Conservation (phyloP, 257 asterid species). For the Gynochthodes officinalis region DNA sequence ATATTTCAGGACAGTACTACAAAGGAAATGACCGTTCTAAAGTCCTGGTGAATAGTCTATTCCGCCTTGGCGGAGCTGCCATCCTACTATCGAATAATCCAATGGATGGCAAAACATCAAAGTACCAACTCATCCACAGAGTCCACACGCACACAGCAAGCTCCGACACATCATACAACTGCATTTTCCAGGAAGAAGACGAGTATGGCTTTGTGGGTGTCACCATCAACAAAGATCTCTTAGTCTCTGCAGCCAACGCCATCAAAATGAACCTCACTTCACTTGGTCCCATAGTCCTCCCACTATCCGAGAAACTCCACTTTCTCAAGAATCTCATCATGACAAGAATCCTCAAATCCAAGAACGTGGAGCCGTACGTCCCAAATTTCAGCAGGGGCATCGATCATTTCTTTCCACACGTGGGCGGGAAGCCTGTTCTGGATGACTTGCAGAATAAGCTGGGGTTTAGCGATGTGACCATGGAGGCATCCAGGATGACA, state of each 20-base stretch:
- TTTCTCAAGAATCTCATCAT: constrained; percentile 16
- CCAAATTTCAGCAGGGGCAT: constrained; percentile 44
- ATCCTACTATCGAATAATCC: constrained; percentile 56
- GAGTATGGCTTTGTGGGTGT: constrained; percentile 28
- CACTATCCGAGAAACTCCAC: constrained; percentile 51
- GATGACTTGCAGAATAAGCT: constrained; percentile 46
- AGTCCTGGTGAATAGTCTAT: constrained; percentile 54
- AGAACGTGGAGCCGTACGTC: constrained; percentile 34
- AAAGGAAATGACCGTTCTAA: constrained; percentile 56
- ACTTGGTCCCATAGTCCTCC: constrained; percentile 54
- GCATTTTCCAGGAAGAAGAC: constrained; percentile 61
- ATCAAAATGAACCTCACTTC: constrained; percentile 41
- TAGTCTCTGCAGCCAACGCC: constrained; percentile 47
- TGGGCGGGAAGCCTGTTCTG: constrained; percentile 48
- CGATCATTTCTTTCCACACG: constrained; percentile 48
- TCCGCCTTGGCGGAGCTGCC: constrained; percentile 72
- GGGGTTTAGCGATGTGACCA: constrained; percentile 33
- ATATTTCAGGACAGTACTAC: constrained; percentile 58
- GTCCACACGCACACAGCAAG: constrained; percentile 67
- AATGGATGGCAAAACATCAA: constrained; percentile 33
- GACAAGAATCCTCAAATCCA: neutral
- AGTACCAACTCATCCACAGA: constrained; percentile 57
- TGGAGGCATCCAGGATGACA: constrained; percentile 60
- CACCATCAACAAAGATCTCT: constrained; percentile 41
- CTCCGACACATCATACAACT: constrained; percentile 44